phyloP scores from a whole-genome alignment of 2,329 filamentous ascomycete species.

The Neocucurbitaria cava region DNA sequence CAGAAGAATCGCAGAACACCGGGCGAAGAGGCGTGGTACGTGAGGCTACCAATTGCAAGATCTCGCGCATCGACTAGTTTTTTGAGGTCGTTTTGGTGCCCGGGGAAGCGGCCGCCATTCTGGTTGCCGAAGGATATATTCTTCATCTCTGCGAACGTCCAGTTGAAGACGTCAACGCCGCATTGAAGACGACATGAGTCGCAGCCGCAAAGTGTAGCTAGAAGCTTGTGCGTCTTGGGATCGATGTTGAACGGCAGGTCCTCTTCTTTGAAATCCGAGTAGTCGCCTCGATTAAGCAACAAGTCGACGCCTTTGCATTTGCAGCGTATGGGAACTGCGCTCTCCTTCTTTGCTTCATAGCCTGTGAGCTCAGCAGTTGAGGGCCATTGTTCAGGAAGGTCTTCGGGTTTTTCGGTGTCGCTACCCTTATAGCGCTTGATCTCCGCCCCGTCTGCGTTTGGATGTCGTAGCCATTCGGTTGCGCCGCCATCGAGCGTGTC shows the following conservation, averaged over 20 bases:
- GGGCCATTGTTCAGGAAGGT: conserved; percentile 46
- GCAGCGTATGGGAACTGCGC: conserved; percentile 52
- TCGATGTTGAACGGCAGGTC: conserved; percentile 55
- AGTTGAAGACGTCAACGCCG: conserved; percentile 55
- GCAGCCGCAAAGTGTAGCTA: conserved; percentile 55
- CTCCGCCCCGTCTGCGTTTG: conserved; percentile 43
- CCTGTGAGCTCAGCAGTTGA: conserved; percentile 6
- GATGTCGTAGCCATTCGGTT: conserved; percentile 53
- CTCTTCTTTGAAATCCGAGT: conserved; percentile 27
- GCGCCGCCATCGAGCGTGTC: conserved; percentile 63
- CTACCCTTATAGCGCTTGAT: conserved; percentile 23
- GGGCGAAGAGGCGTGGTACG: conserved; percentile 53
- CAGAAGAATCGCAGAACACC: conserved; percentile 60
- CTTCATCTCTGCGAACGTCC: conserved; percentile 53
- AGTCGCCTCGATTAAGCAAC: conserved; percentile 45
- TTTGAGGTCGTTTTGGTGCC: conserved; percentile 42
- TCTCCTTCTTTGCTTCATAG: conserved; percentile 17
- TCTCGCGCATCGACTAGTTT: conserved; percentile 46
- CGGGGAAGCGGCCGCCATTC: conserved; percentile 37
- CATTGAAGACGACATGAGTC: conserved; percentile 56
- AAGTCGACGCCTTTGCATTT: conserved; percentile 58
- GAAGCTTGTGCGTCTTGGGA: conserved; percentile 51
- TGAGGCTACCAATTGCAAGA: conserved; percentile 52
- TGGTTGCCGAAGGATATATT: conserved; percentile 47
- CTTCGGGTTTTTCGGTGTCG: conserved; percentile 15